phyloP scores from a whole-genome alignment of 2,329 filamentous ascomycete genomes.

The Apiospora koreana region DNA sequence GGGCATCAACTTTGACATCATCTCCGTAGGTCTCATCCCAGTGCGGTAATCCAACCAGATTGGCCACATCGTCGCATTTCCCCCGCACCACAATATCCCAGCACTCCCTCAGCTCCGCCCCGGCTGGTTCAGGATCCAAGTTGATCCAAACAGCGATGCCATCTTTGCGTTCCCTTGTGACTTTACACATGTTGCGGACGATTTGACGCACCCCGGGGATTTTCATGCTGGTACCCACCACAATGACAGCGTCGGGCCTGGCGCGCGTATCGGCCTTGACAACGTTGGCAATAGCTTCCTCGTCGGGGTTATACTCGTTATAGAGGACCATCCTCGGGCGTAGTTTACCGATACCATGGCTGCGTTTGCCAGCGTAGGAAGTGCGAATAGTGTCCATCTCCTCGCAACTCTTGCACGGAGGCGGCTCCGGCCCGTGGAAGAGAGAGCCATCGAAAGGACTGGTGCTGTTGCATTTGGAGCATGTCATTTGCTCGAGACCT shows the following conservation, averaged over 20 bases:
- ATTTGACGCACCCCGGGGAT: constrained; percentile 90
- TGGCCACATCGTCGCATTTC: constrained; percentile 85
- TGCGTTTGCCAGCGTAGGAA: constrained; percentile 77
- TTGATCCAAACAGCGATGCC: constrained; percentile 96
- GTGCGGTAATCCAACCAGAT: constrained; percentile 62
- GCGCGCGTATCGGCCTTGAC: constrained; percentile 82
- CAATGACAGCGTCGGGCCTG: constrained; percentile 87
- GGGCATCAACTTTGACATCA: constrained; percentile 45
- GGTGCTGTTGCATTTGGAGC: constrained; percentile 84
- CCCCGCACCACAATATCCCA: constrained; percentile 91
- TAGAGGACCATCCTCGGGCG: constrained; percentile 94
- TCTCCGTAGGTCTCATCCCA: constrained; percentile 57
- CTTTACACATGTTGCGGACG: constrained; percentile 85
- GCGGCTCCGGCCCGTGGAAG: constrained; percentile 83
- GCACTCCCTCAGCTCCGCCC: constrained; percentile 84
- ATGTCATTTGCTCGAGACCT: constrained; percentile 93
- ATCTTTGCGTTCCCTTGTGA: constrained; percentile 78
- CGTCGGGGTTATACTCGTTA: constrained; percentile 95
- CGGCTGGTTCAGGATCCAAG: constrained; percentile 78
- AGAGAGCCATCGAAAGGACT: constrained; percentile 74
- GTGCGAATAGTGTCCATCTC: constrained; percentile 76
- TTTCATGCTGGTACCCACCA: constrained; percentile 94
- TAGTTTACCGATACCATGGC: constrained; percentile 87
- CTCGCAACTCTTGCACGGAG: constrained; percentile 75
- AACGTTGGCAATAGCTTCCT: constrained; percentile 92